Evolutionary conservation across 805 yeast species (phyloP), one percentile per base, ranked within the genome.

Genomic region (Sugiyamaella valdiviana): DNA sequence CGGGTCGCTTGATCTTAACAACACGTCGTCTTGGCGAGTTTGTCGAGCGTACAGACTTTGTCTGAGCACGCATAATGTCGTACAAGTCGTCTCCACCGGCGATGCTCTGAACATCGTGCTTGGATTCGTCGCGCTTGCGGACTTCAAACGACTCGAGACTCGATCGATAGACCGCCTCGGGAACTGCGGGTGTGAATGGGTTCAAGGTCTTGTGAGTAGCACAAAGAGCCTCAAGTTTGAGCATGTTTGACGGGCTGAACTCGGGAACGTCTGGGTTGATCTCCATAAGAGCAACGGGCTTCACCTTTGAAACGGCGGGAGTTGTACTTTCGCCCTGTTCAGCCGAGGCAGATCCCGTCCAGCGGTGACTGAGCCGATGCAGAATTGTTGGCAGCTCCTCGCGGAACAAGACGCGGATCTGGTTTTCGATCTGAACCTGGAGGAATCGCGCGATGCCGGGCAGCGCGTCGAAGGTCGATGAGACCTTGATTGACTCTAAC

Each of bases 381-480:
- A 88, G 72, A 41, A 87, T 78, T 9, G 87, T 79, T 1, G 96
- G 96, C 46, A 88, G 72, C 45, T 87, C 83, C 61, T 88, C 96
- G 52, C 93, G 73, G 66, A 88, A 88, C 52, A 88, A 70, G 45
- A 83, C 86, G 46, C 95, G 70, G 29, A 88, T 81, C 63, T 85
- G 93, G 46, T 72, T 75, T 62, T 88, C 95, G 51, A 88, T 88
- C 62, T 87, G 93, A 41, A 77, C 76, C 61, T 88, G 95, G 52
- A 88, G 66, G 56, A 86, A 85, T 50, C 79, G 76, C n/a, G 95
- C 93, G 57, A 88, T 78, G 1, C 89, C 89, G 44, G 83, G 84
- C 39, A 88, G 83, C 37, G 81, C 78, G 66, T 88, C 95, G 65
- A 88, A 88, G n/a, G 95, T 83, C 4, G 95, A 85, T 53, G 82